phyloP scores from a whole-genome alignment of 1,284 basidiomycete species.

The Trichosporon coremiiforme region DNA sequence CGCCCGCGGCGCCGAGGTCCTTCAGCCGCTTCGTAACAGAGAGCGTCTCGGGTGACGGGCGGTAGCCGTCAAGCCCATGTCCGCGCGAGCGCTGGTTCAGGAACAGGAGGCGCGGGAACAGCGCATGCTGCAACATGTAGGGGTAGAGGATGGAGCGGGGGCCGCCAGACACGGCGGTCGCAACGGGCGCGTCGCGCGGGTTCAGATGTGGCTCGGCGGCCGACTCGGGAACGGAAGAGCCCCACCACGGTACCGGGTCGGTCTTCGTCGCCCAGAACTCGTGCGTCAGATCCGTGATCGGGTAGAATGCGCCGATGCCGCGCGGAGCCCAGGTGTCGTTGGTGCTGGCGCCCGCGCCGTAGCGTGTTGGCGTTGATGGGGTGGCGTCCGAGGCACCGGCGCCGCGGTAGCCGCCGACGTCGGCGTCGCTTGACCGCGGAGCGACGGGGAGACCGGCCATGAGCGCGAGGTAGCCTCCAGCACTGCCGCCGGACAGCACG shows the following conservation, averaged over 20 bases:
- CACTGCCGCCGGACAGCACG: slow-evolving; percentile 50
- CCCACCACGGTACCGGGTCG: slow-evolving; percentile 51
- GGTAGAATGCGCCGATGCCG: slow-evolving; percentile 51
- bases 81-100: slow-evolving; percentile 46
- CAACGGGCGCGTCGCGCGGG: slow-evolving; percentile 46
- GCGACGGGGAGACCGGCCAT: slow-evolving; percentile 47
- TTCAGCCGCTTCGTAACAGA: slow-evolving; percentile 44
- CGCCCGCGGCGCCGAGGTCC: slow-evolving; percentile 22
- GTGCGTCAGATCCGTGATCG: slow-evolving; percentile 53
- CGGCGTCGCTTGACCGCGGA: slow-evolving; percentile 35
- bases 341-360: not conserved
- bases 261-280: slow-evolving; percentile 53
- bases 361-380: not conserved
- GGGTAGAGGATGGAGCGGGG: slow-evolving; percentile 51
- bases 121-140: slow-evolving; percentile 54
- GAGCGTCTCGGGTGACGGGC: slow-evolving; percentile 42
- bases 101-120: slow-evolving; percentile 52
- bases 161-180: slow-evolving; percentile 44
- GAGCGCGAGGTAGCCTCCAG: slow-evolving; percentile 53
- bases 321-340: slow-evolving; percentile 41
- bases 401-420: slow-evolving; percentile 47
- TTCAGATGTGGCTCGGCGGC: slow-evolving; percentile 50
- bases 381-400: not conserved
- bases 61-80: slow-evolving; percentile 43
- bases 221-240: slow-evolving; percentile 42